Evolutionary conservation across 129 eudicot genomes (phyloP).

Genomic region (Tanacetum coccineum): DNA sequence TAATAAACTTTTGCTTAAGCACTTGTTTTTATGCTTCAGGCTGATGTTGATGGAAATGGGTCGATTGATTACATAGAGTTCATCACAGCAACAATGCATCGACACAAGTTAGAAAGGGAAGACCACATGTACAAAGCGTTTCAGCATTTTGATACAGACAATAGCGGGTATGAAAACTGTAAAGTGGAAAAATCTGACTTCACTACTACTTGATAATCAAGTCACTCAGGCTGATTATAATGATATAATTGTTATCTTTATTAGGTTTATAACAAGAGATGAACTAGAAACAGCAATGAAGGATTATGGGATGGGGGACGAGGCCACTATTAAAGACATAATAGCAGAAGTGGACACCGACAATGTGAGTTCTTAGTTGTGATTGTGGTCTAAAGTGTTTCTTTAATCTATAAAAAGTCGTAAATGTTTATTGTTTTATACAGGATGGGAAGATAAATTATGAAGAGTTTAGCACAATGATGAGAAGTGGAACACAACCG

Average conservation of each 20-base stretch:
- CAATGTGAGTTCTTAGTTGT: slow-evolving; percentile 47
- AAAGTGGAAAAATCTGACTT: slow-evolving; percentile 8
- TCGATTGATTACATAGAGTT: slow-evolving; percentile 87
- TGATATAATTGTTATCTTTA: slow-evolving; percentile 7
- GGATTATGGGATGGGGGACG: slow-evolving; percentile 84
- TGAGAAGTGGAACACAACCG: slow-evolving; percentile 70
- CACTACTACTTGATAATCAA: neutral
- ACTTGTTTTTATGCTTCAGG: slow-evolving; percentile 34
- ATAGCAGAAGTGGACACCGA: slow-evolving; percentile 91
- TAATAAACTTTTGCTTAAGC: neutral
- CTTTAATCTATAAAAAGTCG: slow-evolving; percentile 5
- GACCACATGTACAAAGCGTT: slow-evolving; percentile 83
- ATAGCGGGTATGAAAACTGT: slow-evolving; percentile 61
- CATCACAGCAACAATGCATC: slow-evolving; percentile 92
- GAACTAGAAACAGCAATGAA: slow-evolving; percentile 85
- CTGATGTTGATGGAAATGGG: slow-evolving; percentile 94
- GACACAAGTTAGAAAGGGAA: slow-evolving; percentile 80
- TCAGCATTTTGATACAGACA: slow-evolving; percentile 74
- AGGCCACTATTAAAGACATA: slow-evolving; percentile 71
- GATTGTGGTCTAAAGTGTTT: slow-evolving; percentile 24
- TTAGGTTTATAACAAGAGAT: slow-evolving; percentile 80
- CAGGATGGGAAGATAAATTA: slow-evolving; percentile 89
- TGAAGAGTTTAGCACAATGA: slow-evolving; percentile 71
- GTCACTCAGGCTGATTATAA: neutral
- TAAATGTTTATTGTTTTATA: neutral